phyloP scores from a whole-genome alignment of 1,284 basidiomycete species.

The Lignosus rhinocerotis region DNA sequence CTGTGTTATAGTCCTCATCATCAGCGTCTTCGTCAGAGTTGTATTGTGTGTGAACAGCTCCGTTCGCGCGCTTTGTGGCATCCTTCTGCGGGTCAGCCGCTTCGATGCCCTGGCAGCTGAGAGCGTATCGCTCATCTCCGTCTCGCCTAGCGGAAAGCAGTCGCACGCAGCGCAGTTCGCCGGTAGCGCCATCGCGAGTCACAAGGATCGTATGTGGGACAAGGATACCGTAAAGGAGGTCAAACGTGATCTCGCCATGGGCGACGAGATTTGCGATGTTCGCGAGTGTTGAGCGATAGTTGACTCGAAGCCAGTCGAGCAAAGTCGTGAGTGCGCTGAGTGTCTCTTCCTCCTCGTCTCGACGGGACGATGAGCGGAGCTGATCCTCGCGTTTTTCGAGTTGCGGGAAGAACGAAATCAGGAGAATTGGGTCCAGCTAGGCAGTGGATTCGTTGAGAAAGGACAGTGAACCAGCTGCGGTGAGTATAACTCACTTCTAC shows the following conservation, averaged over 20 bases:
- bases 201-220: conserved; percentile 10
- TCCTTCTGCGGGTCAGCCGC: conserved; percentile 39
- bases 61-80: background rate
- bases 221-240: conserved; percentile 42
- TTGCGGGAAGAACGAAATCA: conserved; percentile 49
- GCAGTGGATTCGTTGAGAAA: background rate
- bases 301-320: conserved; percentile 42
- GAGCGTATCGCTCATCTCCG: conserved; percentile 38
- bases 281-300: conserved; percentile 47
- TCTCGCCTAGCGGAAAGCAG: conserved; percentile 32
- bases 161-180: conserved; percentile 46
- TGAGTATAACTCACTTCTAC: conserved; percentile 40
- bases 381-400: conserved; percentile 45
- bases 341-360: conserved; percentile 40
- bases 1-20: background rate
- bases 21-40: conserved; percentile 2
- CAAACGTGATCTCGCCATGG: conserved; percentile 55
- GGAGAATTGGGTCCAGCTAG: conserved; percentile 51
- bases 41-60: background rate
- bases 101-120: conserved; percentile 50
- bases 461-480: conserved; percentile 1
- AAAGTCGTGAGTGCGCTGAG: conserved; percentile 39
- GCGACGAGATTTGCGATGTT: conserved; percentile 46
- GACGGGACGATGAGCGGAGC: conserved; percentile 36
- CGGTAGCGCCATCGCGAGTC: conserved; percentile 25